Conservation (phyloP, 768 basidiomycete genomes). For the Guyanaporus albipodus region DNA sequence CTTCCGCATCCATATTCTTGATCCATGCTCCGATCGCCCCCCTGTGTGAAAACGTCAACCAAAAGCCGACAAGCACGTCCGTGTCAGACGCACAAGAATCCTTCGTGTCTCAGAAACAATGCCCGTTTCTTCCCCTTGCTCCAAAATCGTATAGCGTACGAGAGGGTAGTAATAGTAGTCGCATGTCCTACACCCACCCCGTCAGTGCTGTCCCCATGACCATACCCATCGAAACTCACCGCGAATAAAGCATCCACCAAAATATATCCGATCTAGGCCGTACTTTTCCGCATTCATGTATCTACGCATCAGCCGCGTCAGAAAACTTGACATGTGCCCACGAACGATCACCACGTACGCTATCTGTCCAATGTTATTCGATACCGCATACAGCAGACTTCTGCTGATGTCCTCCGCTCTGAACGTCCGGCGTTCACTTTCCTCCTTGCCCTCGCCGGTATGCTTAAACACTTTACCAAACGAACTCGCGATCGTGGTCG, state of each 20-base stretch:
- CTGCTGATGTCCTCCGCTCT: conserved; percentile 91
- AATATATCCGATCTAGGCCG: conserved; percentile 93
- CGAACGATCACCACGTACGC: conserved; percentile 63
- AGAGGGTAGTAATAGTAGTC: conserved; percentile 93
- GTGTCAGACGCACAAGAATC: conserved; percentile 77
- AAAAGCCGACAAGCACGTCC: not conserved
- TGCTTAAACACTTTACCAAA: conserved; percentile 99
- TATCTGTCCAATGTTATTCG: conserved; percentile 99
- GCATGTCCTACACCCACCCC: conserved; percentile 74
- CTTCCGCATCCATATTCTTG: conserved; percentile 75
- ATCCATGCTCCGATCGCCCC: conserved; percentile 98
- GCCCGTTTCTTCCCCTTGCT: conserved; percentile 96
- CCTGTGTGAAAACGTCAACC: conserved; percentile 35
- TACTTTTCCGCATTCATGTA: conserved; percentile 99
- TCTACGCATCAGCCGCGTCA: conserved; percentile 20
- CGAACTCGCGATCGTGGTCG: conserved; percentile 95
- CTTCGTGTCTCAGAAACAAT: conserved; percentile 95
- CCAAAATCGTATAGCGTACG: conserved; percentile 99
- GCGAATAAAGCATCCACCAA: conserved; percentile 98
- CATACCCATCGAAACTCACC: conserved; percentile 46
- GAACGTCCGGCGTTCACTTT: conserved; percentile 63
- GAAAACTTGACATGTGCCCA: not conserved
- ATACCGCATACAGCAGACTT: conserved; percentile 92
- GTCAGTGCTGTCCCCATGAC: conserved; percentile 3
- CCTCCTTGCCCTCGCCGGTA: conserved; percentile 42